Evolutionary conservation across 306 rosid species (phyloP).

Genomic region (Abrus pulchellus): DNA sequence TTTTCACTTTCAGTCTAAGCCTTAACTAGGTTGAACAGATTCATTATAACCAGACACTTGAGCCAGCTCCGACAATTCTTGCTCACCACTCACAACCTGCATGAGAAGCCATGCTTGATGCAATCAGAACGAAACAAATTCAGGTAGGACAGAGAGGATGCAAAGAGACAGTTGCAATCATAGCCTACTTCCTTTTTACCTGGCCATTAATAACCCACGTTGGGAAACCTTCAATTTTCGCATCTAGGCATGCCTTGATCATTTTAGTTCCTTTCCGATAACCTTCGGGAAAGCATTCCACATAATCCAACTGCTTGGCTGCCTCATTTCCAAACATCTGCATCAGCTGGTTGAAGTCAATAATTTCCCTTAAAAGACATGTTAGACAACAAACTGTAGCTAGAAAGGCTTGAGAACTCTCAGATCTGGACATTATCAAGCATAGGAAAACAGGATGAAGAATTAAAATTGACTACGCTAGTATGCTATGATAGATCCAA

Average conservation of each 20-base stretch:
- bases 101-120: conserved; percentile 29
- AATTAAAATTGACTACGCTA: neutral
- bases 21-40: conserved; percentile 54
- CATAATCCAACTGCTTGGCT: conserved; percentile 74
- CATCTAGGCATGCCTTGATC: conserved; percentile 72
- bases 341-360: conserved; percentile 17
- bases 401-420: conserved; percentile 9
- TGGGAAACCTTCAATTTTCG: conserved; percentile 88
- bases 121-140: conserved; percentile 38
- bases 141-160: conserved; percentile 5
- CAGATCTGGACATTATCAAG: conserved; percentile 17
- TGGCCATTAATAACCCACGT: conserved; percentile 85
- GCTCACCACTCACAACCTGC: conserved; percentile 82
- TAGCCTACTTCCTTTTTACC: conserved; percentile 58
- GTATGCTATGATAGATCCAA: neutral
- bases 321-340: conserved; percentile 95
- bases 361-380: conserved; percentile 13
- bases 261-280: conserved; percentile 76
- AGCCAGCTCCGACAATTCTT: conserved; percentile 73
- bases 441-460: conserved; percentile 21
- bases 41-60: conserved; percentile 66
- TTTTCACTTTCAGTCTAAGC: conserved; percentile 12
- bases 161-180: neutral
- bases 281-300: conserved; percentile 94
- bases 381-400: conserved; percentile 18